Base-by-base conservation (phyloP, 1,139 yeast genomes). In the Nematodospora anomalae region DNA sequence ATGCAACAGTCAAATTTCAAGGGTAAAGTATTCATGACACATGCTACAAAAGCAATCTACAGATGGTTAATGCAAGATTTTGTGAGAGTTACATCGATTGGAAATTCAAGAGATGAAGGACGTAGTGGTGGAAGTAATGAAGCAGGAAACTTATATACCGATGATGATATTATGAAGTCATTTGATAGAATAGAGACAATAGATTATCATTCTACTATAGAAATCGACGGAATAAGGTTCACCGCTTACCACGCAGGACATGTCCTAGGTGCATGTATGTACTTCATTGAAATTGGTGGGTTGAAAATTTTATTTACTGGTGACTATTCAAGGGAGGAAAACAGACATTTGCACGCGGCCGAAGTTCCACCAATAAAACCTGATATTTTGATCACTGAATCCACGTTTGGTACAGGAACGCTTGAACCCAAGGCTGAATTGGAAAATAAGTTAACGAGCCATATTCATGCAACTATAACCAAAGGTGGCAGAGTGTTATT, bases 201-300 rank as follows among this genome's bases (percentile, higher is more conserved):
- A 26, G 98, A 92, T 59, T 92, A 84, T 60, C 98, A 92, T 61
- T 88, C 97, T 4, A 92, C 98, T 0, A 77, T 89, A 53, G 97
- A 92, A 52, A 85, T 90, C 28, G 94, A 84, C 39, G 98, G 98
- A 35, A 83, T 94, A 41, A 73, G 95, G 53, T 92, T 92, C 64
- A 94, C 98, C 1, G 98, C 98, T 4, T 94, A 84, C 59, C 98
- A 92, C 63, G 99, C 98, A 3, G 99, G 99, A 11, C 99, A 92
- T 71, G 99, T 92, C 13, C 70, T 92, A 35, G 99, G 99, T 35
- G 97, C 98, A 10, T 97, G 98, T 25, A 92, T 92, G 97, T 92
- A 83, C 58, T 82, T 92, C 49, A 78, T 92, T 33, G 99, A 92
- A 58, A 84, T 94, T 51, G 97, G 96, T 6, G 97, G 97, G 0